Evolutionary conservation across 148 eudicot genomes (phyloP).

Genomic region (Bassia scoparia): DNA sequence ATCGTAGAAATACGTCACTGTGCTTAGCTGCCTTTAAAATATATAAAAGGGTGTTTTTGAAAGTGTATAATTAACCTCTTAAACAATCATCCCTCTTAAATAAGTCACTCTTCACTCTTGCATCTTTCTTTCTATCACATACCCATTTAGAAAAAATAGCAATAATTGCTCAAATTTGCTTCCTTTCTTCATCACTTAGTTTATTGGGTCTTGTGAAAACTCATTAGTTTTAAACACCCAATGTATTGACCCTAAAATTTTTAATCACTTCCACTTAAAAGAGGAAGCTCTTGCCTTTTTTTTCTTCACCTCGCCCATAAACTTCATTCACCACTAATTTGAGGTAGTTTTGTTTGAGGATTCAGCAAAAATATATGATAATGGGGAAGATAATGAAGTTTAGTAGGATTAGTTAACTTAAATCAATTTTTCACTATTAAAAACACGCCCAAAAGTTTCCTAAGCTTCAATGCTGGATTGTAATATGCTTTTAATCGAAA

Average conservation of each 20-base stretch:
- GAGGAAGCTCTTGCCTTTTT: background rate
- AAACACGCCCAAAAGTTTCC: background rate
- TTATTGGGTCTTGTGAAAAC: conserved; percentile 40
- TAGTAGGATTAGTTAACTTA: too few species aligned
- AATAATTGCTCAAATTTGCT: conserved; percentile 14
- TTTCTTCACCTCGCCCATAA: background rate
- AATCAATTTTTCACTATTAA: too few species aligned
- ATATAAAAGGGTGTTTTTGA: background rate
- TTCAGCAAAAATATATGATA: background rate
- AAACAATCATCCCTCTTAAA: background rate
- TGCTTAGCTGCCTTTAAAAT: background rate
- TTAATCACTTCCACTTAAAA: conserved; percentile 29
- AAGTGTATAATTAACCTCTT: background rate
- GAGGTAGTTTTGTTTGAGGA: too few species aligned
- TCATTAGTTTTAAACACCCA: conserved; percentile 29
- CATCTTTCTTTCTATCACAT: conserved; percentile 25
- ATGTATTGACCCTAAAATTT: conserved; percentile 44
- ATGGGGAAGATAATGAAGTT: conserved; percentile 61
- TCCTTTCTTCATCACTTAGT: conserved; percentile 28
- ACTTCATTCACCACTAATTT: too few species aligned
- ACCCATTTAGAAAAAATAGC: background rate
- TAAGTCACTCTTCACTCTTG: background rate
- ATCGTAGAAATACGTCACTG: background rate
- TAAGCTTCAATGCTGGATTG: conserved; percentile 25
- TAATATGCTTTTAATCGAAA: conserved; percentile 23